Evolutionary conservation across 176 grass and related monocot species (phyloP), one percentile per base, ranked within the genome.

Genomic region (Echinochloa phyllopogon): DNA sequence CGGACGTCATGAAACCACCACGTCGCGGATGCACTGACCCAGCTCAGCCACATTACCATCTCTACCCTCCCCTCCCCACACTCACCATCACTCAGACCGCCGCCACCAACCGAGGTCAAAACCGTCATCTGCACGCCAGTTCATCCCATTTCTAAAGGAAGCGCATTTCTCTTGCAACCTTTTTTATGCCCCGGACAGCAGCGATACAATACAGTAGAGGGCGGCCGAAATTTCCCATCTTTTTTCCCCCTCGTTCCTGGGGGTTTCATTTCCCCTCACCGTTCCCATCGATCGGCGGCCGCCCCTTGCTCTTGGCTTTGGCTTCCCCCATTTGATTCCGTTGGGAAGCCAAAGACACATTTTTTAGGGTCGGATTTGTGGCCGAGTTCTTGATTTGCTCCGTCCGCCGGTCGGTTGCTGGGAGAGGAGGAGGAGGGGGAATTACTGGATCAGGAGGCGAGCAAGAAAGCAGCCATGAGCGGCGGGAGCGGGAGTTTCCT

Each of bases 401-500:
- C n/a, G n/a, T n/a, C n/a, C n/a, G n/a, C n/a, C 57, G n/a, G 57
- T 12, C 21, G 1, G 21, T 23, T 52, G 5, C 39, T 56, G 16
- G 45, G 68, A 67, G 68, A 53, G 83, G 29, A 20, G 51, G 74
- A 83, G 49, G 29, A 33, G 29, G 74, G 78, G 49, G 20, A 25
- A 5, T 80, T 48, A 27, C 24, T 68, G 36, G 12, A 52, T 27
- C 37, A 70, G 45, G 68, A 18, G 65, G 55, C 27, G 79, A 81
- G 65, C 49, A 75, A 47, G 66, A 43, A 43, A 83, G 76, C 62
- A 33, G 61, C 20, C 82, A 94, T 94, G 92, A 87, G 87, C 77
- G 87, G 89, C 57, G 89, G 81, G 59, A 83, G 64, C 62, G 88
- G 49, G 84, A 85, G 57, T 76, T 84, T 94, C 53, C 93, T 99